A percentile compares a stretch with the other conserved stretches of the same genome.
Conservation (phyloP, 106 monocot species). For the Vanilla planifolia region DNA sequence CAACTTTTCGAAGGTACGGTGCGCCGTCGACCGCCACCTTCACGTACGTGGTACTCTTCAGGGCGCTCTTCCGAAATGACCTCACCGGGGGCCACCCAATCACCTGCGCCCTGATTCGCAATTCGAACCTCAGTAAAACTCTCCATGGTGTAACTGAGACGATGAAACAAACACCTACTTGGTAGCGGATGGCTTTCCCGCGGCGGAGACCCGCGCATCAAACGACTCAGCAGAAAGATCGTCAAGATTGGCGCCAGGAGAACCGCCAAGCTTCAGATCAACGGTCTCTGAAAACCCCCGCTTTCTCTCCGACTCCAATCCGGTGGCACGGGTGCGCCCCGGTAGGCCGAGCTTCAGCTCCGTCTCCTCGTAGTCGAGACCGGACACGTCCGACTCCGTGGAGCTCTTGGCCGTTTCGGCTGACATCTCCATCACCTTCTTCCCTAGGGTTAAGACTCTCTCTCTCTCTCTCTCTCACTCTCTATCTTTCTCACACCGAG, state of each 20-base stretch:
- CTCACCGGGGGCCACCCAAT: constrained; percentile 98
- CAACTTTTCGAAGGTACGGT: constrained; percentile 94
- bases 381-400: constrained; percentile 52
- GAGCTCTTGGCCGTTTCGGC: constrained; percentile 50
- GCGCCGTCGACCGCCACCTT: constrained; percentile 97
- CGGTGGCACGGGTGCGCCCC: constrained; percentile 15
- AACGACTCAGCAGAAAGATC: constrained; percentile 16
- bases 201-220: constrained; percentile 12
- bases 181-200: constrained; percentile 43
- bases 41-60: constrained; percentile 68
- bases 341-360: constrained; percentile 52
- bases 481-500: background rate
- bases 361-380: constrained; percentile 62
- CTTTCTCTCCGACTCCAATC: constrained; percentile 49
- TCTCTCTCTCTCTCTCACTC: too few species aligned
- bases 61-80: constrained; percentile 55
- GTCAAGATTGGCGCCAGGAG: constrained; percentile 1
- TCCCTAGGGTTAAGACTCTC: constrained; percentile 4
- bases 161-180: constrained; percentile 26
- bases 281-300: constrained; percentile 43
- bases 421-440: constrained; percentile 25
- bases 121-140: background rate
- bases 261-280: constrained; percentile 24
- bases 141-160: background rate
- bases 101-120: constrained; percentile 51